Base-by-base conservation (phyloP, 2,329 filamentous ascomycete genomes). In the Stagonosporopsis chrysanthemi region DNA sequence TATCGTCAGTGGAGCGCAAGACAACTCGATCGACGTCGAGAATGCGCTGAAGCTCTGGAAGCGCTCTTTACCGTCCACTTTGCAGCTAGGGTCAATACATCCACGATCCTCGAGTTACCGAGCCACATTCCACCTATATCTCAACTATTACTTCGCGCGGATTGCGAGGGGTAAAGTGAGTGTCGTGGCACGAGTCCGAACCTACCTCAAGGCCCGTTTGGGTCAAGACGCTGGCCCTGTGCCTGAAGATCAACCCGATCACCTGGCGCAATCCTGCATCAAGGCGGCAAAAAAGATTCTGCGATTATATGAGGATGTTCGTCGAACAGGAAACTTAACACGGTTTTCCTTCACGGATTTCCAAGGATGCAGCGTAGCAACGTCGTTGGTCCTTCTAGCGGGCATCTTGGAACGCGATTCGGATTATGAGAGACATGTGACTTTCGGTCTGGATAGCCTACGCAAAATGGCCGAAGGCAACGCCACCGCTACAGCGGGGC, bases 251-350 rank as follows among this genome's bases (percentile, higher is more conserved):
- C 17, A 38, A 2, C 8, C 6, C 6, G 2, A 43, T 38, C 22
- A 43, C 14, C 43, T 43, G 3, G 29, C 52, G n/a, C 28, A 54
- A 24, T 29, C 52, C 7, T 54, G 52, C 11, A 38, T 54, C 31
- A 54, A 54, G 22, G 52, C 52, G 29, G 44, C 52, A 2, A 48
- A 48, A 24, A 54, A 48, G 22, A 54, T 54, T 24, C 24, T 54
- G 6, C 52, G 52, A 7, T 6, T 54, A 2, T 48, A 54, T 29
- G 52, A 54, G n/a, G 52, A 54, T 19, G 52, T 54, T 5, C 44
- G 52, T 4, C 52, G 52, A 23, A 54, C 52, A 19, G 43, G 43
- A 23, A 54, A 48, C 24, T 6, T 54, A n/a, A 54, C 44, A 8
- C 44, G 45, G 12, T 56, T 49, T 12, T 50, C 45, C 4, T 49